Base-by-base conservation (phyloP, 129 eudicot genomes). In the Escallonia rubra region DNA sequence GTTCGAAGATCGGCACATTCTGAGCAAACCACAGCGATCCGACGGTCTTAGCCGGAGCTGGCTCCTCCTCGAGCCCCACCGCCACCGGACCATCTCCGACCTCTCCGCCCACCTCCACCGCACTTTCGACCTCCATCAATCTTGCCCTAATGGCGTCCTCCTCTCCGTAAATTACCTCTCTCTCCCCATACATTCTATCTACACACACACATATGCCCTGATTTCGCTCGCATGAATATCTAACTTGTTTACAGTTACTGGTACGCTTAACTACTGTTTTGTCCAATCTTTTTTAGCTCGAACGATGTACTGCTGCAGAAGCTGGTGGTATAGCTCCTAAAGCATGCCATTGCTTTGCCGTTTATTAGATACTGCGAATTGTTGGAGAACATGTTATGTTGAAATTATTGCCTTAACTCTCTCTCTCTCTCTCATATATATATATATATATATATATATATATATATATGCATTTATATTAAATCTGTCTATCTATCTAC, bases 111-210 rank as follows among this genome's bases (percentile, higher is more conserved):
- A 86, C 60, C 64, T 92, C 41, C 81, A 82, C 56, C 87, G 74
- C 56, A n/a, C 73, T 69, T 92, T 89, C 70, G 70, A 80, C 6
- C 95, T 92, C 63, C 72, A 79, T 68, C 82, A 78, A 4, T 79
- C 96, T 66, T 92, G 98, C 83, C 91, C 98, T 70, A 68, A 89
- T 67, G 98, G 96, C 76, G 74, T 92, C 70, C 59, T 86, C 69
- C 95, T 92, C 79, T 83, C 83, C 70, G 98, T 92, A 86, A 63
- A 39, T 69, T 23, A 1, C 34, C 55, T 23, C 43, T 71, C 49
- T 59, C 64, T 55, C 66, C 52, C 54, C 5, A 4, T 65, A 7
- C 16, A 4, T 63, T 3, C 6, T 0, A 50, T 8, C 55, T 8
- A 3, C 55, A 8, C 55, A 50, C 55, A 50, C 12, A 50, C 4